Evolutionary conservation across 2,329 filamentous ascomycete species (phyloP), one percentile per base, ranked within the genome.

Genomic region (Colletotrichum tabaci): DNA sequence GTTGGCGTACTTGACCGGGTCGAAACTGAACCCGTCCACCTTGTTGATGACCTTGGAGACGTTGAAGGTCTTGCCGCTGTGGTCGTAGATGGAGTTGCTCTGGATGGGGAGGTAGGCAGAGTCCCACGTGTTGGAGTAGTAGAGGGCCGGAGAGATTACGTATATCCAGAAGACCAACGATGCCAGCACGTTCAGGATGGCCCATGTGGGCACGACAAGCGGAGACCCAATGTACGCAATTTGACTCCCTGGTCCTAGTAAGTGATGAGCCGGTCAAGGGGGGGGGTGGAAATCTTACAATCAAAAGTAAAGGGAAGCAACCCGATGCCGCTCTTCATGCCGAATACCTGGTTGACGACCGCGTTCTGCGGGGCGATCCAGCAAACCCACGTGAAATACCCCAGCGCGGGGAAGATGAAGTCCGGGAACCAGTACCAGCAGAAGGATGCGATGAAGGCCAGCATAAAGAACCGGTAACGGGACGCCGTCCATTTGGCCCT

Each of bases 231-330:
- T 84, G 73, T 84, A 84, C 0, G 82, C 79, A 3, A 83, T 79
- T 30, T 66, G 67, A 16, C 67, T 70, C 62, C 61, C 72, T 80
- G 74, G 0, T 66, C 69, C 74, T 72, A 2, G 8, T 55, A 4
- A 60, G 61, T 12, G 26, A n/a, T 3, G 16, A 30, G 5, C 15
- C 15, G 8, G 0, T 2, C 3, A 30, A 4, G 7, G 30, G 16
- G 5, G 2, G 13, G 81, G 4, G 13, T 1, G 9, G 4, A 2
- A 9, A 6, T 8, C 55, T 42, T 18, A 61, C 85, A 87, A 73
- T 87, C 85, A 74, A 91, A 90, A 0, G 88, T 89, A 16, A 90
- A 85, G 2, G 89, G 89, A 62, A 91, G 84, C n/a, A 91, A 78
- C 0, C 88, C 89, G 23, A 91, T 82, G 0, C 89, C 89, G 18